A percentile compares a stretch with the other conserved stretches of the same genome.
Conservation (phyloP, 257 asterid genomes). For the Primulina huaijiensis region DNA sequence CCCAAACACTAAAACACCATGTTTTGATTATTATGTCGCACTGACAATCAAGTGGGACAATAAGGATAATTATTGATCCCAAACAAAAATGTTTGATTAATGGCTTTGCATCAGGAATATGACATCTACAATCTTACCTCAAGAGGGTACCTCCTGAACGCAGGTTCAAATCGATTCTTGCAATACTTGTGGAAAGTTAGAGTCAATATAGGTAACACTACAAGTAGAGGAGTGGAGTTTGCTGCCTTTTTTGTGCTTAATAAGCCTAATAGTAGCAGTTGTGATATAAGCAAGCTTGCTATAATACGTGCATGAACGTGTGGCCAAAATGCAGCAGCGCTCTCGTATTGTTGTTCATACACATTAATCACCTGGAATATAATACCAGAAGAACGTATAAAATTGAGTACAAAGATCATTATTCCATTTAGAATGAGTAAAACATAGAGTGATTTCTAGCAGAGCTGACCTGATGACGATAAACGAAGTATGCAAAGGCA, state of each 20-base stretch:
- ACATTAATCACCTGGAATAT: neutral
- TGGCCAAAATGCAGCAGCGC: constrained; percentile 61
- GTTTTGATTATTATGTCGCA: neutral
- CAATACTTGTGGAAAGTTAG: constrained; percentile 46
- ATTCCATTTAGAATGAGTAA: neutral
- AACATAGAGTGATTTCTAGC: neutral
- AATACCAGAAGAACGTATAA: neutral
- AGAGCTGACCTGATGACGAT: constrained; percentile 51
- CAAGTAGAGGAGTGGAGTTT: constrained; percentile 47
- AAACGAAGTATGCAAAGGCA: constrained; percentile 48
- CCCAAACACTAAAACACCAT: too few species aligned
- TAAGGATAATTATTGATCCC: too few species aligned
- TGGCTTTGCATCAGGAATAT: neutral
- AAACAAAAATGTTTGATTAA: neutral
- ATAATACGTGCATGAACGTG: constrained; percentile 50
- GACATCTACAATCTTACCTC: constrained; percentile 33
- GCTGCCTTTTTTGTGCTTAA: constrained; percentile 55
- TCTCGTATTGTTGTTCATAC: constrained; percentile 45
- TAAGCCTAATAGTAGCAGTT: constrained; percentile 47
- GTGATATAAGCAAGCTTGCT: constrained; percentile 50
- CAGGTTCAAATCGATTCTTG: constrained; percentile 57
- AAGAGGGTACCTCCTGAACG: constrained; percentile 51
- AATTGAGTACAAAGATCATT: neutral
- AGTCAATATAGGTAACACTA: constrained; percentile 42
- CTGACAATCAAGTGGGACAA: neutral